These are phyloP conservation scores for Candida endomychidarum DNA, from an alignment of 805 yeast genomes.

Conservation along the genomic window DNA sequence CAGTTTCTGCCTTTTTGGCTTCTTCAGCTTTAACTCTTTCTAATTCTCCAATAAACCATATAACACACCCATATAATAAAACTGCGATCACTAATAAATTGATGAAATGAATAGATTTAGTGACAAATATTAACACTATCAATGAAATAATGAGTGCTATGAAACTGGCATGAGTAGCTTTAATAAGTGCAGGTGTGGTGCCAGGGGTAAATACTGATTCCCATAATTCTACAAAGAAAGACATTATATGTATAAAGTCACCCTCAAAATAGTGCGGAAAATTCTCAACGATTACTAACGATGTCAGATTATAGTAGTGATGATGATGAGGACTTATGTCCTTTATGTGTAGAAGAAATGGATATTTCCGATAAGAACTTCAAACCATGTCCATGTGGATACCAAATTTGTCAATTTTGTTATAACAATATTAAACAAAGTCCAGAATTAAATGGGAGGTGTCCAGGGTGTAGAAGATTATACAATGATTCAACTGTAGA, in stretches of 20 bases:
- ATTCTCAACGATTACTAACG: slow-evolving; percentile 1
- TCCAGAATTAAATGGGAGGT: slow-evolving; percentile 91
- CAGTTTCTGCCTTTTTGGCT: slow-evolving; percentile 7
- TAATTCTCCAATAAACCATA: slow-evolving; percentile 85
- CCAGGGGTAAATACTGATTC: slow-evolving; percentile 92
- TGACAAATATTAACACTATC: slow-evolving; percentile 54
- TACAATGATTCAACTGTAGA: slow-evolving; percentile 94
- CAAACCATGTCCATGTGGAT: slow-evolving; percentile 99
- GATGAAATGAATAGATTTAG: slow-evolving; percentile 66
- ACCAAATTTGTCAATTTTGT: slow-evolving; percentile 97
- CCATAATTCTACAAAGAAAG: slow-evolving; percentile 73
- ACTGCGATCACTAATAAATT: slow-evolving; percentile 56
- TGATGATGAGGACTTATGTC: slow-evolving; percentile 82
- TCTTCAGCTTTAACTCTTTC: slow-evolving; percentile 46
- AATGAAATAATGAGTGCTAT: slow-evolving; percentile 59
- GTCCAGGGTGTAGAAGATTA: slow-evolving; percentile 95
- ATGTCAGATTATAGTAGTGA: slow-evolving; percentile 44
- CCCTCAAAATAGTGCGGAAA: neutral
- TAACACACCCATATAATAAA: slow-evolving; percentile 72
- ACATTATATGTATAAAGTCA: no score
- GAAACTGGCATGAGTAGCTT: slow-evolving; percentile 87
- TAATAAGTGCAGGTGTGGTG: slow-evolving; percentile 81
- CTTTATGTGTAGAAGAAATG: slow-evolving; percentile 96
- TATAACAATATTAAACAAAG: slow-evolving; percentile 94
- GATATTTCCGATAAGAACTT: slow-evolving; percentile 94